phyloP scores from a whole-genome alignment of 2,329 filamentous ascomycete species.

The Sarocladium strictum region DNA sequence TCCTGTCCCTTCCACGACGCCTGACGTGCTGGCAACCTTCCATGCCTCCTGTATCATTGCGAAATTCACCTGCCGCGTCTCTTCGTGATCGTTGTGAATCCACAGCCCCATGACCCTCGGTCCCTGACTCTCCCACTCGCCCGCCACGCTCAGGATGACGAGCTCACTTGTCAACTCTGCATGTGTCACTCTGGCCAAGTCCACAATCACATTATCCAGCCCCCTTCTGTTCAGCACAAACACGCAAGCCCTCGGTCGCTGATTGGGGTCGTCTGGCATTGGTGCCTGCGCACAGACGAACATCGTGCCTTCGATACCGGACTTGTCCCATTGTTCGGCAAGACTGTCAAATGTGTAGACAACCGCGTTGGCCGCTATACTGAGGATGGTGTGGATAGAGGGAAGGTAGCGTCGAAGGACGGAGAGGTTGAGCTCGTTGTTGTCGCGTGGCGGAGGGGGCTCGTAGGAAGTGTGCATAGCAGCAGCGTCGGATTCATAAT shows the following conservation, averaged over 20 bases:
- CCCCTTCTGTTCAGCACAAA: slow-evolving; percentile 70
- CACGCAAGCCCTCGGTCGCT: slow-evolving; percentile 45
- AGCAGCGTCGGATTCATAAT: slow-evolving; percentile 63
- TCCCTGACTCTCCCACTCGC: slow-evolving; percentile 24
- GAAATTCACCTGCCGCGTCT: slow-evolving; percentile 35
- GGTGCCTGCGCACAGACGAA: slow-evolving; percentile 70
- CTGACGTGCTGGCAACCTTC: slow-evolving; percentile 28
- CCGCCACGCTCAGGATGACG: slow-evolving; percentile 40
- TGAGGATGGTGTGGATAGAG: slow-evolving; percentile 64
- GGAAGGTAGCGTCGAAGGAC: slow-evolving; percentile 80
- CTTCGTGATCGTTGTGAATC: slow-evolving; percentile 45
- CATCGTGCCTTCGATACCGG: slow-evolving; percentile 76
- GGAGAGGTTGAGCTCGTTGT: slow-evolving; percentile 79
- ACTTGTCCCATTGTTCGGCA: slow-evolving; percentile 73
- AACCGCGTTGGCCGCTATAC: slow-evolving; percentile 78
- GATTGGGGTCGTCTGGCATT: slow-evolving; percentile 25
- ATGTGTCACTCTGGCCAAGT: slow-evolving; percentile 53
- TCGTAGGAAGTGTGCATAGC: slow-evolving; percentile 29
- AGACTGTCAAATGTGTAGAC: slow-evolving; percentile 72
- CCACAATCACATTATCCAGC: slow-evolving; percentile 63
- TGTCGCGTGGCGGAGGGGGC: slow-evolving; percentile 56
- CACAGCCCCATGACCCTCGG: slow-evolving; percentile 44
- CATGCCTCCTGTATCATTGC: slow-evolving; percentile 38
- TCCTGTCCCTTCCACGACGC: slow-evolving; percentile 21
- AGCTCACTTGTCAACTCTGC: slow-evolving; percentile 58